Conservation (phyloP, 768 basidiomycete genomes). For the Calocybe cyanea region DNA sequence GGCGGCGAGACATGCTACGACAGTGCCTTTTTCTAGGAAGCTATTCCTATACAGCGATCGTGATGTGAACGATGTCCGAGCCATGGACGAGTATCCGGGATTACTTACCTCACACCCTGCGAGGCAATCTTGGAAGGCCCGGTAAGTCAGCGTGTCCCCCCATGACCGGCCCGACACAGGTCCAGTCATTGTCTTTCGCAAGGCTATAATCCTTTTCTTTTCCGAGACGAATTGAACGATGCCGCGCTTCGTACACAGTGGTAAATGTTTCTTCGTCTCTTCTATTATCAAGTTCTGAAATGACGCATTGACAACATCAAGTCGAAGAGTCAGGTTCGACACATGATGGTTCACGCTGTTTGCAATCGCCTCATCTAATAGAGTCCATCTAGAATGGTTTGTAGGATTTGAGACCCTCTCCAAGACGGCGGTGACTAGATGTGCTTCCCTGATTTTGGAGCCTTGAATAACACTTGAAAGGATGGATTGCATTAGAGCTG, state of each 20-base stretch:
- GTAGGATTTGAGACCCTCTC: background rate
- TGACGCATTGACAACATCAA: background rate
- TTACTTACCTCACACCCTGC: no score
- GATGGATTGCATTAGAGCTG: background rate
- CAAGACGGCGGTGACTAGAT: background rate
- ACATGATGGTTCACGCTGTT: background rate
- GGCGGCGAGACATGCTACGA: no score
- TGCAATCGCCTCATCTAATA: background rate
- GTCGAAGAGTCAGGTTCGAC: background rate
- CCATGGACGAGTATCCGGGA: no score
- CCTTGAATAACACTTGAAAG: background rate
- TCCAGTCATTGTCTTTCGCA: background rate
- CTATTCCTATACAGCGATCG: no score
- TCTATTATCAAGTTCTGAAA: slow-evolving; percentile 1
- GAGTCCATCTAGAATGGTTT: background rate
- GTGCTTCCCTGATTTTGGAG: slow-evolving; percentile 1
- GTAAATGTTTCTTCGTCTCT: background rate
- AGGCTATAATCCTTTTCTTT: background rate
- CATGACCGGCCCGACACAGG: slow-evolving; percentile 1
- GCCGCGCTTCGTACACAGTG: background rate
- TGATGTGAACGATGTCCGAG: no score
- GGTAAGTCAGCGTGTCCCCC: background rate
- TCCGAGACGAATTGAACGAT: slow-evolving; percentile 4
- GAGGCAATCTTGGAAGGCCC: no score
- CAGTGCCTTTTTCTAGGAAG: no score